Evolutionary conservation across 768 basidiomycete species (phyloP), one percentile per base, ranked within the genome.

Genomic region (Kwoniella sp.): DNA sequence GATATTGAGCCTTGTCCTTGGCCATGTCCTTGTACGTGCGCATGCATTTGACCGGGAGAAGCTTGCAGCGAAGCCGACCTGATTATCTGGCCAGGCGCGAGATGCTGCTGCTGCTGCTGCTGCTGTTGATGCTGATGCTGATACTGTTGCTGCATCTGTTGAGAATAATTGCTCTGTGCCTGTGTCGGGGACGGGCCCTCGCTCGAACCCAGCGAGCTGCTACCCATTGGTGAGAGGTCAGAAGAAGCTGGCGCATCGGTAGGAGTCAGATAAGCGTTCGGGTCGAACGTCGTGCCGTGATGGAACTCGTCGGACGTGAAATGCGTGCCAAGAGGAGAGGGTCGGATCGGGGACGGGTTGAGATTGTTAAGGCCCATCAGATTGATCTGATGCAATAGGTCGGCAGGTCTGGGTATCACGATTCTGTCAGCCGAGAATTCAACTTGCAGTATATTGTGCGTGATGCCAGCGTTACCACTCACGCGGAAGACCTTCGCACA

Each of bases 401-500:
- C 73, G 8, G 71, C 71, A 8, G 76, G 73, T 2, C 75, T 77
- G 34, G 22, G 22, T 28, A 11, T 23, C 47, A 31, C 29, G 34
- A 28, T 38, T 26, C 13, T 45, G 22, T 23, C 56, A 34, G 20
- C 4, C 22, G 28, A n/a, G n/a, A n/a, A n/a, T 29, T 13, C 50
- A 29, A 60, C n/a, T n/a, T n/a, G n/a, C n/a, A n/a, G n/a, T n/a
- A n/a, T n/a, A n/a, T n/a, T n/a, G n/a, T n/a, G n/a, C n/a, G n/a
- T 45, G 13, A 5, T 1, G n/a, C 11, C 31, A 29, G 22, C n/a
- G n/a, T n/a, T n/a, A n/a, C n/a, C n/a, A 76, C 78, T 77, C 69
- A 79, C 78, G 74, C 78, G 13, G 78, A 79, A 26, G 78, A 73
- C 31, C 78, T 38, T 48, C 78, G 55, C 1, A 61, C 23, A 47